Evolutionary conservation across 805 yeast species (phyloP), one percentile per base, ranked within the genome.

Genomic region (Lipomyces oligophaga): DNA sequence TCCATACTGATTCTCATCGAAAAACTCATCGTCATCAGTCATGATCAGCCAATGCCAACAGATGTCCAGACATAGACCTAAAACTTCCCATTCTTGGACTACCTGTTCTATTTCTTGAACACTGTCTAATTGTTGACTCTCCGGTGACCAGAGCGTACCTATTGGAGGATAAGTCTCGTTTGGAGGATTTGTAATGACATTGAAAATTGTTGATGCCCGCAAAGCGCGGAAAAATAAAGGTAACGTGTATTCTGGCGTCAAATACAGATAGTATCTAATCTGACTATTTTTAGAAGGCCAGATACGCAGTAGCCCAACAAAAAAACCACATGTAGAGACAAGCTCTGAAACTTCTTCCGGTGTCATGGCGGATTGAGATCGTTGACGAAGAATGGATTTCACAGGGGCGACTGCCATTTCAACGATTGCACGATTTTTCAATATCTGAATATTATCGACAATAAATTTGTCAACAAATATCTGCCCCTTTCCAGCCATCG

Each of bases 41-140:
- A 84, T 78, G 21, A 78, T 73, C 34, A 84, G 63, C 76, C 84
- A 76, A 57, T 80, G 82, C 0, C 87, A 78, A 49, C 79, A 74
- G 7, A 83, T 59, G 53, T 83, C 86, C 47, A 81, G 70, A 49
- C 80, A 75, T 0, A 81, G 60, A 35, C 67, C 70, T 1, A 83
- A 60, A 26, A 67, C 66, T 26, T 59, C 51, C 49, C 61, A 60
- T 21, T 48, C 43, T 24, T 47, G 42, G 15, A 42, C 27, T 13
- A 21, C 27, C 22, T 30, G 26, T 11, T 42, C 42, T 20, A 31
- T 20, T n/a, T 27, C 40, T 15, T 34, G 42, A n/a, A 32, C 45
- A 22, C 15, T 11, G 11, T 31, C 11, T n/a, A n/a, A n/a, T n/a
- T n/a, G n/a, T n/a, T n/a, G n/a, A 10, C 10, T 7, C 1, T 26